A percentile compares a stretch with the other conserved stretches of the same genome.
These are phyloP conservation scores for Paramecium tetraurelia DNA, from an alignment of 73 alveolate genomes.

Conservation along the genomic window DNA sequence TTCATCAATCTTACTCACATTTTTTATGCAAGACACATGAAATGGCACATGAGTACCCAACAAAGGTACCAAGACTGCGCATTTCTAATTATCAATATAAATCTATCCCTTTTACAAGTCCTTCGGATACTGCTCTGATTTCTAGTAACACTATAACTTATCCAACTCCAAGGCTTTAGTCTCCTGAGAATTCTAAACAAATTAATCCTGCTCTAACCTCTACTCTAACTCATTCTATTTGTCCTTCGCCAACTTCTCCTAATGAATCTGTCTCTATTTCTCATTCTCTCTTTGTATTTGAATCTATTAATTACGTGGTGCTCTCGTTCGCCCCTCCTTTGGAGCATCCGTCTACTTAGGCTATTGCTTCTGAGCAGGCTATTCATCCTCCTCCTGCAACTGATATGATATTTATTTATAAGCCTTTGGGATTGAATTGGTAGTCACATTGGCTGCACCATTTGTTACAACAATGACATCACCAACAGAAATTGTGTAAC, in stretches of 20 bases:
- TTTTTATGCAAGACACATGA: slow-evolving; percentile 89
- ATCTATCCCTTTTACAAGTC: slow-evolving; percentile 81
- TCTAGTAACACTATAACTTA: slow-evolving; percentile 73
- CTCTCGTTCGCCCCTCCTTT: slow-evolving; percentile 15
- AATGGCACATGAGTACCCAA: slow-evolving; percentile 80
- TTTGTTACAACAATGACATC: slow-evolving; percentile 43
- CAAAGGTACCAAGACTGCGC: slow-evolving; percentile 86
- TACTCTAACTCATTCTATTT: slow-evolving; percentile 84
- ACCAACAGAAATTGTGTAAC: slow-evolving; percentile 66
- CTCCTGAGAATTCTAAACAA: slow-evolving; percentile 69
- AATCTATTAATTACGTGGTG: slow-evolving; percentile 70
- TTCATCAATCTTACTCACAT: slow-evolving; percentile 84
- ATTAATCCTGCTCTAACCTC: slow-evolving; percentile 70
- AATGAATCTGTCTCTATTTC: slow-evolving; percentile 80
- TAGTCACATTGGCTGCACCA: slow-evolving; percentile 62
- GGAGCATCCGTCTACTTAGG: background rate
- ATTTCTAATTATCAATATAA: slow-evolving; percentile 73
- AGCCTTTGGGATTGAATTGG: slow-evolving; percentile 60
- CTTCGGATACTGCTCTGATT: slow-evolving; percentile 77
- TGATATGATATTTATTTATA: slow-evolving; percentile 73
- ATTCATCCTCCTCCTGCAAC: slow-evolving; percentile 69
- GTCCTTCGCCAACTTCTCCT: slow-evolving; percentile 74
- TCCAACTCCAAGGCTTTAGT: slow-evolving; percentile 78
- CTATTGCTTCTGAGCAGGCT: background rate
- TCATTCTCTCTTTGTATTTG: slow-evolving; percentile 71